phyloP scores from a whole-genome alignment of 805 yeast genomes.

The Yarrowia sp. region DNA sequence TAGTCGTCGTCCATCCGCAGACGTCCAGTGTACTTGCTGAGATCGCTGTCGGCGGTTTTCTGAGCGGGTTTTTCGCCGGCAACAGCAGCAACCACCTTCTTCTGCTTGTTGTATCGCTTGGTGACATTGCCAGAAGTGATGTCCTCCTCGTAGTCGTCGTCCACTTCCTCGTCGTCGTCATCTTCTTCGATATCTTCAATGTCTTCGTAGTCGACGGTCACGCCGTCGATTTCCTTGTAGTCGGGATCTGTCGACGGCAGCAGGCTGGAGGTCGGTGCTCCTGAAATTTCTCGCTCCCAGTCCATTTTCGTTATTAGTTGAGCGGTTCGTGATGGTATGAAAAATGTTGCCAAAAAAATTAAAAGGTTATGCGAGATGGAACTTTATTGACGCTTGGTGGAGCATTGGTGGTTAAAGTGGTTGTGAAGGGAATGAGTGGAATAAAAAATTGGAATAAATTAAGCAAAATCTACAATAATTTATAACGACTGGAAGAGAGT shows the following conservation, averaged over 20 bases:
- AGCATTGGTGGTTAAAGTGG: neutral
- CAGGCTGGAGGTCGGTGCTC: neutral
- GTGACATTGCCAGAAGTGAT: slow-evolving; percentile 12
- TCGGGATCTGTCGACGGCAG: neutral
- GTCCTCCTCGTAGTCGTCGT: slow-evolving; percentile 5
- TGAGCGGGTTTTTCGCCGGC: neutral
- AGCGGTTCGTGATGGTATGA: neutral
- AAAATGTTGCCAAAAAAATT: neutral
- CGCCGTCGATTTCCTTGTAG: slow-evolving; percentile 3
- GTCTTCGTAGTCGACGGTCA: slow-evolving; percentile 5
- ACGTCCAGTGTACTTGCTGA: slow-evolving; percentile 30
- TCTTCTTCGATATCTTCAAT: neutral
- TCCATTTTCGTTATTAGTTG: neutral
- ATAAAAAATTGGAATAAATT: no score
- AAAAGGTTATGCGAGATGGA: neutral
- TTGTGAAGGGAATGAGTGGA: no score
- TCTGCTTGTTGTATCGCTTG: slow-evolving; percentile 21
- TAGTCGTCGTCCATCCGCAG: slow-evolving; percentile 33
- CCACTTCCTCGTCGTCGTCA: neutral
- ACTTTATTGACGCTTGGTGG: no score
- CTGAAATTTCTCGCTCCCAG: slow-evolving; percentile 13
- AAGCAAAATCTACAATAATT: no score
- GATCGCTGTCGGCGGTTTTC: slow-evolving; percentile 6
- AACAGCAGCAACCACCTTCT: neutral
- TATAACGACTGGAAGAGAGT: no score